A percentile compares a stretch with the other conserved stretches of the same genome.
Conservation (phyloP, 192 early-diverging fungal genomes). For the Dimargaris verticillata region DNA sequence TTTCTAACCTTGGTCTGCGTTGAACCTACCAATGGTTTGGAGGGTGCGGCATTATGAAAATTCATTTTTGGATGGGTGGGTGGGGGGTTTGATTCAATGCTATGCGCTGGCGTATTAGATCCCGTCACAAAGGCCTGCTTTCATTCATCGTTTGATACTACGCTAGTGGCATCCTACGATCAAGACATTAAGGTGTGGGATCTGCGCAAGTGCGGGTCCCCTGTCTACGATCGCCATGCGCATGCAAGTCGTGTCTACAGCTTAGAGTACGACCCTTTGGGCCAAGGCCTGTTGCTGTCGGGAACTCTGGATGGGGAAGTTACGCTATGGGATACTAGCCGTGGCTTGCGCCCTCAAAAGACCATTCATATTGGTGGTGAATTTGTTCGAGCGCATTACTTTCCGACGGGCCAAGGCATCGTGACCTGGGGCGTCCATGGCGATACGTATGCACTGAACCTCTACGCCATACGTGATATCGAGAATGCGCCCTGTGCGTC, state of each 20-base stretch:
- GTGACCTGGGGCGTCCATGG: neutral
- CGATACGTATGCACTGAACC: neutral
- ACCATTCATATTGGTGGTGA: neutral
- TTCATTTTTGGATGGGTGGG: too few species aligned
- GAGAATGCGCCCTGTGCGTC: neutral
- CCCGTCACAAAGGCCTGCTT: slow-evolving; percentile 5
- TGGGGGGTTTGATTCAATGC: too few species aligned
- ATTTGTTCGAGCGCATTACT: neutral
- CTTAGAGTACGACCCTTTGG: slow-evolving; percentile 1
- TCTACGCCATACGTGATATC: neutral
- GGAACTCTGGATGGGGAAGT: neutral
- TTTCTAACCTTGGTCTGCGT: neutral
- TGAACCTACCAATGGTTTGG: neutral
- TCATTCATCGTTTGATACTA: neutral
- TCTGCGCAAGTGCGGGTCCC: neutral
- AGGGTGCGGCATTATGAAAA: too few species aligned
- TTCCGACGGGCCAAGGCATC: neutral
- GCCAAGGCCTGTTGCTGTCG: neutral
- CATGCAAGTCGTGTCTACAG: slow-evolving; percentile 1
- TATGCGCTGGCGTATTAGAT: neutral
- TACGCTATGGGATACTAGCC: neutral
- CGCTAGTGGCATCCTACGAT: slow-evolving; percentile 1
- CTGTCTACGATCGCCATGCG: neutral
- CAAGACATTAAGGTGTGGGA: slow-evolving; percentile 3
- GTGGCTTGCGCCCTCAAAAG: neutral